A percentile compares a stretch with the other conserved stretches of the same genome.
Conservation (phyloP, 306 rosid genomes). For the Erythrophleum fordii region DNA sequence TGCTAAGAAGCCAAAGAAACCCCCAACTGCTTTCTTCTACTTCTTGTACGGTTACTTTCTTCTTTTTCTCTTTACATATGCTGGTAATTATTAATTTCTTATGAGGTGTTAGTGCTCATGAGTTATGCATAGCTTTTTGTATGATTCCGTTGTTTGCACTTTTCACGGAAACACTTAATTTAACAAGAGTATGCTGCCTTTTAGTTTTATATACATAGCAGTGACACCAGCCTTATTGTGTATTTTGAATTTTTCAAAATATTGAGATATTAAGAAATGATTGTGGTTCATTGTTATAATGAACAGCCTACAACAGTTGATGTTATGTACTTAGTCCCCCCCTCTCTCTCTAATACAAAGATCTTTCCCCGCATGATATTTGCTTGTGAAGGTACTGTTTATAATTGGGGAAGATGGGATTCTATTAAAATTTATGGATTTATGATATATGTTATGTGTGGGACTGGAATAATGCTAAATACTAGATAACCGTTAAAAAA, state of each 20-base stretch:
- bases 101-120: slow-evolving; percentile 15
- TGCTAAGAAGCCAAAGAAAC: slow-evolving; percentile 91
- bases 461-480: not conserved
- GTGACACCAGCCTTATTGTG: slow-evolving; percentile 18
- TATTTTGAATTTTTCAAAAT: slow-evolving; percentile 13
- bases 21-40: slow-evolving; percentile 98
- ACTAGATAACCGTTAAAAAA: not conserved
- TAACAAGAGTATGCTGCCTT: not conserved
- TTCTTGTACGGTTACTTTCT: slow-evolving; percentile 64
- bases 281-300: slow-evolving; percentile 14
- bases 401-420: not conserved
- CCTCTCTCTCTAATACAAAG: too few relatives aligned
- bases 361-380: not conserved
- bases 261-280: slow-evolving; percentile 10
- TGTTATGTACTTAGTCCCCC: slow-evolving; percentile 4
- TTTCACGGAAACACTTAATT: slow-evolving; percentile 23
- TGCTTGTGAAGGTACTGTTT: not conserved
- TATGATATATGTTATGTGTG: slow-evolving; percentile 1
- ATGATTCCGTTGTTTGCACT: slow-evolving; percentile 7
- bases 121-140: not conserved
- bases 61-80: slow-evolving; percentile 15
- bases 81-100: slow-evolving; percentile 26
- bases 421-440: slow-evolving; percentile 28
- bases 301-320: not conserved
- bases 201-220: not conserved